Base-by-base conservation (phyloP, 2,329 filamentous ascomycete genomes). In the Aspergillus calidoustus region DNA sequence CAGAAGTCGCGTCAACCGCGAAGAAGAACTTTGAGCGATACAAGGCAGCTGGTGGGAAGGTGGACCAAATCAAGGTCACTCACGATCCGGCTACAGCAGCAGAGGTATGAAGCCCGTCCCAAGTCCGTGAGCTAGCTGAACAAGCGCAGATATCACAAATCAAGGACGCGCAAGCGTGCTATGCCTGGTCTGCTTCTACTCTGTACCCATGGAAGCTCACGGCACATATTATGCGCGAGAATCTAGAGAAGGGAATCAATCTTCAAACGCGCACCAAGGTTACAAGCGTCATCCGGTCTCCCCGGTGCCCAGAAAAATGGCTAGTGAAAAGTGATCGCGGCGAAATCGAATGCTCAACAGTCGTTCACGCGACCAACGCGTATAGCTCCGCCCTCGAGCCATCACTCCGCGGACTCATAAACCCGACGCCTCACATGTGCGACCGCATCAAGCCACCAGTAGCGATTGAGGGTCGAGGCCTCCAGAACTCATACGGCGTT, bases 51-150 rank as follows among this genome's bases (percentile, higher is more conserved):
- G 54, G 54, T 11, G 54, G 54, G 1, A 50, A 19, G 7, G 31
- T 57, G 17, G 54, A 50, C 15, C 54, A 57, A 41, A 57, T 57
- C n/a, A 57, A 57, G 7, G 54, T 57, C 46, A 50, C 54, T 11
- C 44, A 49, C 15, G 54, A 57, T 49, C 54, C 54, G 1, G 15
- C 15, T 31, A 30, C 34, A 28, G 54, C 54, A 19, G n/a, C 8
- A 1, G 34, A 49, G 52, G 52, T 54, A n/a, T 19, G 15, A 23
- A 54, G 19, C 11, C 31, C 19, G 6, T 13, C 25, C 22, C 3
- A 7, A 22, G 15, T 17, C 9, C 7, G 17, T 22, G 13, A 43
- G 17, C 13, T 28, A 25, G 34, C 52, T 54, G 19, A 46, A 54
- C 25, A n/a, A 25, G 23, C 15, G 11, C 46, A 57, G 54, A 57